Evolutionary conservation across 2,329 filamentous ascomycete species (phyloP).

Genomic region (Ophiocordyceps robertsii): DNA sequence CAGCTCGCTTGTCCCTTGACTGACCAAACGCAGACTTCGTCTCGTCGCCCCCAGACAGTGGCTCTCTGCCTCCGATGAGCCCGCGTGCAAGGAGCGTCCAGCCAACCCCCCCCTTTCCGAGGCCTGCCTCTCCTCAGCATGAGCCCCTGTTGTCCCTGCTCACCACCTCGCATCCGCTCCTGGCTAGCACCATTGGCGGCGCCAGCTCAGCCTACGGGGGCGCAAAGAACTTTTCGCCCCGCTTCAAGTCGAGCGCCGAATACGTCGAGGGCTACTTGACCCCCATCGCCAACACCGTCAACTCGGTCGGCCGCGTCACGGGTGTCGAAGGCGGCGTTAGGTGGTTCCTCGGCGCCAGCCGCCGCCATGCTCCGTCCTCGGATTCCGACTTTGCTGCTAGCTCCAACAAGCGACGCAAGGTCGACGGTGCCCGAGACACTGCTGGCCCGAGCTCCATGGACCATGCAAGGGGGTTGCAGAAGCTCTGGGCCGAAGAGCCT

Average conservation of each 20-base stretch:
- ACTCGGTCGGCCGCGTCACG: constrained; percentile 69
- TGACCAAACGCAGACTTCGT: constrained; percentile 40
- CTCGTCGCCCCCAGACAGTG: constrained; percentile 42
- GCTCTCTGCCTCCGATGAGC: constrained; percentile 26
- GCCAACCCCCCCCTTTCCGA: constrained; percentile 1
- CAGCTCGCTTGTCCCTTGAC: not conserved
- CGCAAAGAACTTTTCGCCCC: constrained; percentile 81
- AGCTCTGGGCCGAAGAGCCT: constrained; percentile 8
- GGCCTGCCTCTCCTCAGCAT: constrained; percentile 32
- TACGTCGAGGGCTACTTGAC: constrained; percentile 82
- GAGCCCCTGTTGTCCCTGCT: constrained; percentile 80
- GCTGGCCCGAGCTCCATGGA: constrained; percentile 9
- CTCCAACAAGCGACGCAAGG: constrained; percentile 47
- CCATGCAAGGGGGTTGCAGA: not conserved
- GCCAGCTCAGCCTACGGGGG: constrained; percentile 76
- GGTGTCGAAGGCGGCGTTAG: constrained; percentile 79
- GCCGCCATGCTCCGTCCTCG: constrained; percentile 32
- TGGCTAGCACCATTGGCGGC: constrained; percentile 73
- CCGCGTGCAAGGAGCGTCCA: constrained; percentile 9
- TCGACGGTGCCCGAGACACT: constrained; percentile 25
- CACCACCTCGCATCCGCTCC: constrained; percentile 74
- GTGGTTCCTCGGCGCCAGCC: constrained; percentile 59
- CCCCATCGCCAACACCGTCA: constrained; percentile 76
- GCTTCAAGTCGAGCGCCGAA: constrained; percentile 79
- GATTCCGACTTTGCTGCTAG: constrained; percentile 32